Base-by-base conservation (phyloP, 139 green algal species). In the Trebouxia sp. region DNA sequence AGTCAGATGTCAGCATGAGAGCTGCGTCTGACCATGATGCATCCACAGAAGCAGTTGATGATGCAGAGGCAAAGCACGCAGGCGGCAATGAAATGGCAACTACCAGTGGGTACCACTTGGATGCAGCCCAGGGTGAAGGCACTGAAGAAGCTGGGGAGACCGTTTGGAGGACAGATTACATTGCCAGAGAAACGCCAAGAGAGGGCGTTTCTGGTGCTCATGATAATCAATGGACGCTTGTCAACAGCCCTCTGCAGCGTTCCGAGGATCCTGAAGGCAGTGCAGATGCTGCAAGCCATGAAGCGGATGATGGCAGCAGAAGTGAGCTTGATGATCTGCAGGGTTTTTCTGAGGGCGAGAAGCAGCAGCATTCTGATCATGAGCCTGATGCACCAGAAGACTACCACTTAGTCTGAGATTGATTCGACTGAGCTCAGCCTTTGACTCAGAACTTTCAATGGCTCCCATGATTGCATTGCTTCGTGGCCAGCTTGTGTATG, bases 1-100 rank as follows among this genome's bases (percentile, higher is more conserved):
- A 26, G 62, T 72, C 62, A 45, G 62, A 72, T 22, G 12, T 72
- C 62, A 72, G 62, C 35, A 72, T 72, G 62, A 35, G 32, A 5
- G 35, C 32, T n/a, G 28, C 17, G 5, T 72, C 62, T 5, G 32
- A 72, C 7, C 32, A 45, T 0, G 1, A 72, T 39, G 55, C 5
- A 10, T 45, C 62, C 42, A 1, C 35, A 45, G 62, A 45, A 7
- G 15, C 32, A 5, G 62, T 6, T 11, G 12, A 72, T 15, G 12
- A 72, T 15, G 1, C 37, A 17, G 15, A 20, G 26, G 28, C n/a
- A 12, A 43, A 35, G 35, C 37, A 35, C 43, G 10, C 62, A 26
- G 62, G 26, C 12, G 6, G 15, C 28, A 5, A 8, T 9, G 62
- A 72, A 41, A 24, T 15, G n/a, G 35, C 2, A 4, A 45, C 62